Percentiles rank a stretch among this genome's conserved stretches.
These are phyloP conservation scores for Botrytis deweyae DNA, from an alignment of 2,329 filamentous ascomycete species.

Conservation along the genomic window DNA sequence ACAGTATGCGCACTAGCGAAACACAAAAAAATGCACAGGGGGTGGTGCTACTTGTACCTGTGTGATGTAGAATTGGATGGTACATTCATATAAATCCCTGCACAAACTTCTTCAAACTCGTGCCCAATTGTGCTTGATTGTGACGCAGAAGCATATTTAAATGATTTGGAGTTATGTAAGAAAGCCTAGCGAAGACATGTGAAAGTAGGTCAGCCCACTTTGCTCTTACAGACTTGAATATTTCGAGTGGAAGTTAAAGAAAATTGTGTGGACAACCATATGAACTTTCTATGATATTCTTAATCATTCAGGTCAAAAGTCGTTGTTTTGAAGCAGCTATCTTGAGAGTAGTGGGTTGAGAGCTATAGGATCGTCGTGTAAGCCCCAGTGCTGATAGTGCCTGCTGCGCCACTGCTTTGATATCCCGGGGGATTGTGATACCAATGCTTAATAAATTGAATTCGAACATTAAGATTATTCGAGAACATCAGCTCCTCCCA, in stretches of 20 bases:
- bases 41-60: slow-evolving; percentile 2
- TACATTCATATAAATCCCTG: slow-evolving; percentile 23
- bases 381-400: slow-evolving; percentile 4
- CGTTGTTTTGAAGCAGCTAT: background rate
- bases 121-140: slow-evolving; percentile 16
- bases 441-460: slow-evolving; percentile 13
- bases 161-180: background rate
- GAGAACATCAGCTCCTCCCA: slow-evolving; percentile 1
- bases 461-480: slow-evolving; percentile 22
- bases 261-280: background rate
- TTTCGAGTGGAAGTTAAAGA: background rate
- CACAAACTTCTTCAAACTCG: slow-evolving; percentile 6
- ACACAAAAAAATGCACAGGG: background rate
- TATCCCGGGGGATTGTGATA: slow-evolving; percentile 12
- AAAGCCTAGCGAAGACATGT: slow-evolving; percentile 16
- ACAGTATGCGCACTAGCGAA: slow-evolving; percentile 22
- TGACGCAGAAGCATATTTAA: slow-evolving; percentile 13
- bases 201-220: slow-evolving; percentile 18
- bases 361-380: slow-evolving; percentile 15
- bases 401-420: slow-evolving; percentile 12
- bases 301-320: background rate
- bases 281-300: background rate
- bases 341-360: background rate
- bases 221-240: background rate
- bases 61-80: slow-evolving; percentile 11